These are phyloP conservation scores for Pyrenochaeta sp. DNA, from an alignment of 2,329 filamentous ascomycete genomes.

Conservation along the genomic window DNA sequence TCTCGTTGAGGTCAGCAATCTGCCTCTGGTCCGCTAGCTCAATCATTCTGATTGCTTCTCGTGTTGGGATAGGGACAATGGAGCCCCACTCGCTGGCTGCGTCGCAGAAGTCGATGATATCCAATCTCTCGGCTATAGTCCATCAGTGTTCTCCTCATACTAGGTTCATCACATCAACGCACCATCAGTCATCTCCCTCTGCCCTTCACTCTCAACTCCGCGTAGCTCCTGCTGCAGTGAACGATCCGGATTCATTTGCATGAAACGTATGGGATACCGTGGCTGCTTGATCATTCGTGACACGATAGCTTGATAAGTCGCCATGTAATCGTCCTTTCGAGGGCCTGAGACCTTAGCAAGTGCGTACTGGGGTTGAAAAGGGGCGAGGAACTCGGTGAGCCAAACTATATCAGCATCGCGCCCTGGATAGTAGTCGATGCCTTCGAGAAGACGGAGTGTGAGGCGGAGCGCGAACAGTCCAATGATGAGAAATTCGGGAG, in stretches of 20 bases:
- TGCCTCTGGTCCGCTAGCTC: conserved; percentile 24
- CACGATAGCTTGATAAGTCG: conserved; percentile 25
- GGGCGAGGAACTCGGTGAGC: conserved; percentile 27
- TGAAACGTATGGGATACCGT: conserved; percentile 27
- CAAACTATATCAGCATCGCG: conserved; percentile 26
- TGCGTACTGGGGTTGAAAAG: conserved; percentile 18
- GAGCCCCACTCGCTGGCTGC: conserved; percentile 40
- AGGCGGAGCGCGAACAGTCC: conserved; percentile 37
- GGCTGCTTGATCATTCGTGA: conserved; percentile 34
- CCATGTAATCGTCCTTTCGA: conserved; percentile 21
- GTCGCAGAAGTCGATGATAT: conserved; percentile 36
- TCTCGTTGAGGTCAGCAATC: conserved; percentile 17
- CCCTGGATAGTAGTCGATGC: conserved; percentile 22
- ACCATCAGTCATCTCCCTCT: conserved; percentile 25
- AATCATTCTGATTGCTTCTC: conserved; percentile 28
- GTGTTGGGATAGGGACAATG: conserved; percentile 27
- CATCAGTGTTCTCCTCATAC: neutral
- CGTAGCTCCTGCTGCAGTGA: neutral
- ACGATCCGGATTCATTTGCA: conserved; percentile 32
- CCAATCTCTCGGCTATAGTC: conserved; percentile 14
- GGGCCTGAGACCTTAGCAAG: conserved; percentile 29
- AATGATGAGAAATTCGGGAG: conserved; percentile 30
- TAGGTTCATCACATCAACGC: neutral
- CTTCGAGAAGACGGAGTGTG: conserved; percentile 20
- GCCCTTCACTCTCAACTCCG: neutral